Evolutionary conservation across 2,329 filamentous ascomycete species (phyloP).

Genomic region (Cyphellophora europaea): DNA sequence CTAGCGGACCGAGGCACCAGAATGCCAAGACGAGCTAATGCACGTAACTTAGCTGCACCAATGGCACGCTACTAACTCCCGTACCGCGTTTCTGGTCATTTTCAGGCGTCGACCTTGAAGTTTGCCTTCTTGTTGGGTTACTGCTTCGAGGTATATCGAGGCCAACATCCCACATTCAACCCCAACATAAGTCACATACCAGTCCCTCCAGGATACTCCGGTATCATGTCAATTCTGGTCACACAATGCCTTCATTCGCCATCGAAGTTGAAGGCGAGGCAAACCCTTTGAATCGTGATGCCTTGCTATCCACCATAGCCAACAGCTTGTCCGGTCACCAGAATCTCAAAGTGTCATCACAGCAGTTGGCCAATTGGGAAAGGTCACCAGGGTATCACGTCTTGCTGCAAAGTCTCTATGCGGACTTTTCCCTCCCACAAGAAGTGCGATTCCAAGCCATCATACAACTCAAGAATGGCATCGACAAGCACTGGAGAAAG

Average conservation of each 20-base stretch:
- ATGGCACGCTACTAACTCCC: no score
- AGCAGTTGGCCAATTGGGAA: slow-evolving; percentile 67
- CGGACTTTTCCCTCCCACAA: slow-evolving; percentile 65
- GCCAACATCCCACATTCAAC: no score
- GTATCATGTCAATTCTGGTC: no score
- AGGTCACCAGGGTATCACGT: slow-evolving; percentile 56
- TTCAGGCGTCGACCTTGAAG: no score
- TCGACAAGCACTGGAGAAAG: slow-evolving; percentile 88
- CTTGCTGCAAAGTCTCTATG: slow-evolving; percentile 67
- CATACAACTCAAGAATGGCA: slow-evolving; percentile 92
- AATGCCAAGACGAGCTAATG: background rate
- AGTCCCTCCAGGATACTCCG: no score
- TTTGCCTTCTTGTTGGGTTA: no score
- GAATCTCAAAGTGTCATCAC: slow-evolving; percentile 50
- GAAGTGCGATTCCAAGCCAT: slow-evolving; percentile 82
- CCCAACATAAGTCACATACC: no score
- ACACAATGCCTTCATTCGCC: slow-evolving; percentile 19
- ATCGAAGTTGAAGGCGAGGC: slow-evolving; percentile 53
- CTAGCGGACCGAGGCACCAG: background rate
- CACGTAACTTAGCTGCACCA: no score
- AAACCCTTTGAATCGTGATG: slow-evolving; percentile 55
- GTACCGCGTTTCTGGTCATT: no score
- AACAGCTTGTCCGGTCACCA: slow-evolving; percentile 39
- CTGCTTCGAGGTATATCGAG: no score
- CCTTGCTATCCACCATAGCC: slow-evolving; percentile 56